A percentile compares a stretch with the other conserved stretches of the same genome.
phyloP scores from a whole-genome alignment of 805 yeast genomes.

The Wickerhamiella shivajii region DNA sequence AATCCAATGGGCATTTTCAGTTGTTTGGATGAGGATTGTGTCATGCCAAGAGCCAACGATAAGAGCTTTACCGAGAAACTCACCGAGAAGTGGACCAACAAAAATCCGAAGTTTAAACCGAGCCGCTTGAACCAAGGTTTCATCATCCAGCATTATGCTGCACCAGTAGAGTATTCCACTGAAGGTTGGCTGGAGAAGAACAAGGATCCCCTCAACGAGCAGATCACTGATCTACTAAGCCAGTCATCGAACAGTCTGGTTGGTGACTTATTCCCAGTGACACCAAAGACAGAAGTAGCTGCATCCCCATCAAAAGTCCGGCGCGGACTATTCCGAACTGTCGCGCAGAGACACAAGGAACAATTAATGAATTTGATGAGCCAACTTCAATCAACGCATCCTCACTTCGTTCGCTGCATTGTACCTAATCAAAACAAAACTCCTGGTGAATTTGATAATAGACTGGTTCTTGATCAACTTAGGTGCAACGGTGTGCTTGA shows the following conservation, averaged over 20 bases:
- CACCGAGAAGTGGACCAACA: conserved; percentile 44
- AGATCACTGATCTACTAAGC: conserved; percentile 45
- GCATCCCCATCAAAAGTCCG: conserved; percentile 17
- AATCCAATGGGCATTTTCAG: conserved; percentile 72
- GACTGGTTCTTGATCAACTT: conserved; percentile 70
- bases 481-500: conserved; percentile 96
- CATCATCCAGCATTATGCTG: conserved; percentile 84
- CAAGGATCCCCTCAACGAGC: conserved; percentile 80
- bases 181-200: conserved; percentile 92
- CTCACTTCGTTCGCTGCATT: conserved; percentile 94
- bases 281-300: conserved; percentile 14
- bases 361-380: conserved; percentile 60
- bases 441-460: conserved; percentile 57
- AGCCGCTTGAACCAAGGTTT: conserved; percentile 68
- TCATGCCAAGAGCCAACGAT: conserved; percentile 83
- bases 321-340: conserved; percentile 48
- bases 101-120: conserved; percentile 47
- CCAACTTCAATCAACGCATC: conserved; percentile 67
- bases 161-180: conserved; percentile 82
- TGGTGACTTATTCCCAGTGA: conserved; percentile 32
- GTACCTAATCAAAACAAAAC: conserved; percentile 70
- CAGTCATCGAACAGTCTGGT: conserved; percentile 45
- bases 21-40: conserved; percentile 84
- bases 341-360: conserved; percentile 77
- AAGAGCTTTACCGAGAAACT: conserved; percentile 68